Percentiles rank a stretch among this genome's conserved stretches.
Conservation (phyloP, 192 early-diverging fungal genomes). For the Pilobolus umbonatus region DNA sequence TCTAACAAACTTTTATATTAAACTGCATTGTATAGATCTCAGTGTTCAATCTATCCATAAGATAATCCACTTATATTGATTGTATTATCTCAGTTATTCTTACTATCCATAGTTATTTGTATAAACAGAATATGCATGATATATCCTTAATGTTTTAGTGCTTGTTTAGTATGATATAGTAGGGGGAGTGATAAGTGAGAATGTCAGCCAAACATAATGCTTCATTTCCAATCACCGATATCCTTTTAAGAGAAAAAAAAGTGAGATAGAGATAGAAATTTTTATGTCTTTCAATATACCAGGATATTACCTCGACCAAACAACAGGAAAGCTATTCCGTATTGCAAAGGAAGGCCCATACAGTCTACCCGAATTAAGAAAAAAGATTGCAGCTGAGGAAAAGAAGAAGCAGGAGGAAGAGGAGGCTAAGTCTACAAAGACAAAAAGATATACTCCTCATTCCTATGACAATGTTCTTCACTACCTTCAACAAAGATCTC, state of each 20-base stretch:
- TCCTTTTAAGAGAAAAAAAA: background rate
- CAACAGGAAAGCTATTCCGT: conserved; percentile 1
- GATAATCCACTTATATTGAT: no score
- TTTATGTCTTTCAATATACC: conserved; percentile 13
- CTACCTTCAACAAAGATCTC: background rate
- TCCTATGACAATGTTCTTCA: background rate
- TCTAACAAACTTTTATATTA: no score
- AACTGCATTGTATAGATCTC: no score
- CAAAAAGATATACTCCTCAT: background rate
- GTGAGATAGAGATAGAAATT: background rate
- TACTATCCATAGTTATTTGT: no score
- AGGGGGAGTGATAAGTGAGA: no score
- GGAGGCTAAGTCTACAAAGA: background rate
- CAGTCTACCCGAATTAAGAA: conserved; percentile 2
- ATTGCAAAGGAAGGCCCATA: background rate
- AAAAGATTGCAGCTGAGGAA: background rate
- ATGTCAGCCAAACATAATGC: no score
- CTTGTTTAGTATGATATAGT: no score
- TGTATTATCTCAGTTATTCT: no score
- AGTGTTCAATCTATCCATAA: no score
- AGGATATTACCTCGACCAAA: conserved; percentile 7
- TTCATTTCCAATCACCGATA: background rate
- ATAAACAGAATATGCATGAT: no score
- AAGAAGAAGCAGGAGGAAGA: conserved; percentile 2
- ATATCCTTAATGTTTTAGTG: no score